phyloP scores from a whole-genome alignment of 176 grass and related monocot species.

The Carex scoparia region DNA sequence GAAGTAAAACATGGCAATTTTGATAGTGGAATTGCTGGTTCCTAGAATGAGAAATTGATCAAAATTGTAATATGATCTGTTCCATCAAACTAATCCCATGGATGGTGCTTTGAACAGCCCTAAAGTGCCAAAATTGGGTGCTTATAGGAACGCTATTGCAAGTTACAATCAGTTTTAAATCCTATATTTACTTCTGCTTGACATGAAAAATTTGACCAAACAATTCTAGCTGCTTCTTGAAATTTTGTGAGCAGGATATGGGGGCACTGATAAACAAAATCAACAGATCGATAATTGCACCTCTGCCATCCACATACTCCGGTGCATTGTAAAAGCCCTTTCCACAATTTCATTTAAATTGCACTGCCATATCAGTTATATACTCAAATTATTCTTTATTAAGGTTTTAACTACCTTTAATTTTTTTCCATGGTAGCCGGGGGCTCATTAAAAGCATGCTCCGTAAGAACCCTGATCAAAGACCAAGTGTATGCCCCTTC shows the following conservation, averaged over 20 bases:
- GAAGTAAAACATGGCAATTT: background rate
- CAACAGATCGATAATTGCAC: constrained; percentile 66
- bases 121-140: background rate
- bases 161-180: background rate
- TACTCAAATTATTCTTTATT: background rate
- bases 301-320: constrained; percentile 76
- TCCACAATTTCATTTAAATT: background rate
- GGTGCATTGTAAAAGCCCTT: constrained; percentile 68
- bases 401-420: constrained; percentile 1
- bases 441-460: constrained; percentile 95
- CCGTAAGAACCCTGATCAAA: constrained; percentile 79
- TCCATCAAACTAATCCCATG: background rate
- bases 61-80: background rate
- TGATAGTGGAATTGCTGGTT: background rate
- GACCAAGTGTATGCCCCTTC: constrained; percentile 70
- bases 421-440: constrained; percentile 48
- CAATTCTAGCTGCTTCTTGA: background rate
- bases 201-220: background rate
- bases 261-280: constrained; percentile 96
- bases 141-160: background rate
- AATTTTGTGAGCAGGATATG: constrained; percentile 56
- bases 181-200: background rate
- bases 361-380: background rate
- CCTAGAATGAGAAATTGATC: background rate
- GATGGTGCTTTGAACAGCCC: background rate